A percentile compares a stretch with the other conserved stretches of the same genome.
These are phyloP conservation scores for Ganoderma resinaceum DNA, from an alignment of 1,284 basidiomycete genomes.

Conservation along the genomic window DNA sequence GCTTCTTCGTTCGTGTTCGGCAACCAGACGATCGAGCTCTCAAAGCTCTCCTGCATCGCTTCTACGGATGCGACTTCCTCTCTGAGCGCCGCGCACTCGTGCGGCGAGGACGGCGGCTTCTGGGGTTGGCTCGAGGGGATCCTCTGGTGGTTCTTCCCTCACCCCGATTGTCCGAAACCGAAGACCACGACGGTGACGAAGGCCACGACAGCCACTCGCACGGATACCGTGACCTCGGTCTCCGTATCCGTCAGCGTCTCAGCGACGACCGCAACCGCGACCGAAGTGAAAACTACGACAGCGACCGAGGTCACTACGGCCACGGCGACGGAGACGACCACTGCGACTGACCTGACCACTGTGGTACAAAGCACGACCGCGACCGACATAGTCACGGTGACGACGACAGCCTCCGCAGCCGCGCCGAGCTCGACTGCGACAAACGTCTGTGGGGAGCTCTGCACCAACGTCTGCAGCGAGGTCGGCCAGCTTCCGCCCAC, in stretches of 20 bases:
- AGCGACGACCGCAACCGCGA: constrained; percentile 17
- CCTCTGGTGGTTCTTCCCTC: constrained; percentile 24
- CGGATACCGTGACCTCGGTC: constrained; percentile 9
- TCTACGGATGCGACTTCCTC: neutral
- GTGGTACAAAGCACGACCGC: constrained; percentile 19
- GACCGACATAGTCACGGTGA: constrained; percentile 31
- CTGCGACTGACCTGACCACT: constrained; percentile 18
- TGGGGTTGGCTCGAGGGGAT: constrained; percentile 20
- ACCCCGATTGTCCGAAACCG: constrained; percentile 2
- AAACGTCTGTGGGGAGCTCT: neutral
- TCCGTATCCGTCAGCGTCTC: constrained; percentile 11
- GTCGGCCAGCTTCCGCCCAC: constrained; percentile 36
- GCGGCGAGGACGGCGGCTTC: constrained; percentile 3
- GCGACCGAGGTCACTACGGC: constrained; percentile 13
- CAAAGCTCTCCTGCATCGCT: constrained; percentile 22
- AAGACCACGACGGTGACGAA: constrained; percentile 6
- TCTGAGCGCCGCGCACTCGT: constrained; percentile 6
- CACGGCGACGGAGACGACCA: constrained; percentile 15
- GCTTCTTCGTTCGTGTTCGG: constrained; percentile 3
- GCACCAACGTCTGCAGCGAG: constrained; percentile 31
- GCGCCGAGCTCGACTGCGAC: neutral
- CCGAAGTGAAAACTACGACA: constrained; percentile 16
- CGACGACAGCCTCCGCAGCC: constrained; percentile 24
- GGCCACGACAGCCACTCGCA: constrained; percentile 6
- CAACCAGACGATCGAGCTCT: constrained; percentile 19